Percentiles rank a stretch among this genome's conserved stretches.
Evolutionary conservation across 2,329 filamentous ascomycete genomes (phyloP).

Genomic region (Ascochyta koolunga): DNA sequence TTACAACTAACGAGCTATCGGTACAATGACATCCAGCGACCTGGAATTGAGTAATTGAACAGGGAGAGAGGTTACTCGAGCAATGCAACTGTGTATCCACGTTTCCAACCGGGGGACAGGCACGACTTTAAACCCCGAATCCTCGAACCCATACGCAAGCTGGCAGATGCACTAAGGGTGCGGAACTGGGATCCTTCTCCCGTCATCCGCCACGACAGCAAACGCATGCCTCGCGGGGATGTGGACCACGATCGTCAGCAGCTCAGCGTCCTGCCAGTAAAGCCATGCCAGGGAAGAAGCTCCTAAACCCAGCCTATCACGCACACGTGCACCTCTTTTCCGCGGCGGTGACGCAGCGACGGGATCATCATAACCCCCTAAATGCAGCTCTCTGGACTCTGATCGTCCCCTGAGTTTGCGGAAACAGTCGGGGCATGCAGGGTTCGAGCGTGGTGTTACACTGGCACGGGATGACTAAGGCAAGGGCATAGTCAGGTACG

Average conservation of each 20-base stretch:
- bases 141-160: slow-evolving; percentile 4
- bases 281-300: slow-evolving; percentile 29
- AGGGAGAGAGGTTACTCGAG: slow-evolving; percentile 15
- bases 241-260: slow-evolving; percentile 10
- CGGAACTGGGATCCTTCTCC: slow-evolving; percentile 8
- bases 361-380: slow-evolving; percentile 10
- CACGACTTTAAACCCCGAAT: slow-evolving; percentile 15
- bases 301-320: slow-evolving; percentile 19
- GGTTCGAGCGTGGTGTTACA: slow-evolving; percentile 17
- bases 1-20: slow-evolving; percentile 13
- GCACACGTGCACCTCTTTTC: slow-evolving; percentile 18
- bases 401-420: slow-evolving; percentile 5
- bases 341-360: slow-evolving; percentile 32
- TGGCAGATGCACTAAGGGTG: slow-evolving; percentile 1
- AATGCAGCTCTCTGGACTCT: neutral
- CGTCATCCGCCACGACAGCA: slow-evolving; percentile 14
- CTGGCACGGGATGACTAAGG: slow-evolving; percentile 14
- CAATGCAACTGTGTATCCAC: slow-evolving; percentile 13
- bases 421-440: slow-evolving; percentile 20
- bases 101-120: slow-evolving; percentile 14
- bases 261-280: slow-evolving; percentile 15
- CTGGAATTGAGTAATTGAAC: slow-evolving; percentile 7
- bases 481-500: slow-evolving; percentile 39
- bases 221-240: slow-evolving; percentile 10
- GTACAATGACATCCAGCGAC: slow-evolving; percentile 16